Conservation (phyloP, 2,329 filamentous ascomycete genomes). For the Trichoderma asperellum region DNA sequence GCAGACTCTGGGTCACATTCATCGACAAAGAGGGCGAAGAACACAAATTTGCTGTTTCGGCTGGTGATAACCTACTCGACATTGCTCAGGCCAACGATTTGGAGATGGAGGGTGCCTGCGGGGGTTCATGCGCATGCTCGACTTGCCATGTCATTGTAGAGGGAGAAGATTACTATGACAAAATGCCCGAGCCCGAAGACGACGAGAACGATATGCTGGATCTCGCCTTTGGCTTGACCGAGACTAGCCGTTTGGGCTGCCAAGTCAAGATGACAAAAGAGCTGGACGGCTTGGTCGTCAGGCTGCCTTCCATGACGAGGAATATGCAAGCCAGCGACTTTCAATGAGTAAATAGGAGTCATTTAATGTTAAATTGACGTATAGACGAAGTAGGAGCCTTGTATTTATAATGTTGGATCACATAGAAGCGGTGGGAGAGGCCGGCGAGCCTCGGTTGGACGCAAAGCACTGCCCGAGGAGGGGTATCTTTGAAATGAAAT, state of each 20-base stretch:
- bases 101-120: slow-evolving; percentile 98
- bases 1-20: slow-evolving; percentile 84
- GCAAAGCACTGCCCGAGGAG: slow-evolving; percentile 17
- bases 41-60: slow-evolving; percentile 76
- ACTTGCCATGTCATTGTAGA: slow-evolving; percentile 89
- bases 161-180: slow-evolving; percentile 73
- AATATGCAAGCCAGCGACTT: slow-evolving; percentile 98
- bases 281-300: slow-evolving; percentile 82
- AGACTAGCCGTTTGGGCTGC: slow-evolving; percentile 82
- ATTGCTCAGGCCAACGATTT: slow-evolving; percentile 93
- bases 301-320: slow-evolving; percentile 88
- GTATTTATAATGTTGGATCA: slow-evolving; percentile 27
- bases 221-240: slow-evolving; percentile 84
- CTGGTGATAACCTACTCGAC: slow-evolving; percentile 91
- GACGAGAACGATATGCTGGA: slow-evolving; percentile 92
- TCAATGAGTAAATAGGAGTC: slow-evolving; percentile 39
- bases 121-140: slow-evolving; percentile 89
- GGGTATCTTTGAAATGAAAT: slow-evolving; percentile 27
- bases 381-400: slow-evolving; percentile 9
- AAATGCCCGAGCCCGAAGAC: slow-evolving; percentile 76
- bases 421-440: slow-evolving; percentile 23
- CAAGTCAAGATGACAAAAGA: slow-evolving; percentile 92
- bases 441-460: slow-evolving; percentile 20
- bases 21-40: slow-evolving; percentile 84
- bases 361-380: neutral